Evolutionary conservation across 2,329 filamentous ascomycete species (phyloP).

Genomic region (Cytospora chrysosperma): DNA sequence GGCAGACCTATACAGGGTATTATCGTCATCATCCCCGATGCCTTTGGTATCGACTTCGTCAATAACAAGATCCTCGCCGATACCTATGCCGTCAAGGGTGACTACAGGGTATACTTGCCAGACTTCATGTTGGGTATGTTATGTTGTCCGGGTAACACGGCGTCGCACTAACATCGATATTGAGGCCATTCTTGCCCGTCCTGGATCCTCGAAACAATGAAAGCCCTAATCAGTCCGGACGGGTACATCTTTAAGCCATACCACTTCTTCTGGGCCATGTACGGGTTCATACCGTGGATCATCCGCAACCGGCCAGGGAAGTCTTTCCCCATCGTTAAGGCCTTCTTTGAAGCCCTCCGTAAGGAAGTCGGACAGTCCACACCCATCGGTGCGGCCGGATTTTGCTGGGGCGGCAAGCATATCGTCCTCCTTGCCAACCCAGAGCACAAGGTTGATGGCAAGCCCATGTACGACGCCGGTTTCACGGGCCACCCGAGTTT

Average conservation of each 20-base stretch:
- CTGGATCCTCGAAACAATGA: slow-evolving; percentile 33
- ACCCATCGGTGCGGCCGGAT: slow-evolving; percentile 54
- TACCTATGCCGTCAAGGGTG: slow-evolving; percentile 49
- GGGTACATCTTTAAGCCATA: slow-evolving; percentile 34
- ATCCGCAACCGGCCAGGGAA: slow-evolving; percentile 33
- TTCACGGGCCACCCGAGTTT: slow-evolving; percentile 55
- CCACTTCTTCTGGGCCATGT: slow-evolving; percentile 29
- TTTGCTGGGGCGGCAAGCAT: slow-evolving; percentile 64
- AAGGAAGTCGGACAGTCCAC: slow-evolving; percentile 33
- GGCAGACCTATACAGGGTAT: slow-evolving; percentile 42
- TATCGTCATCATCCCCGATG: slow-evolving; percentile 54
- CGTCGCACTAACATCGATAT: background rate
- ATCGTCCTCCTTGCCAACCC: slow-evolving; percentile 46
- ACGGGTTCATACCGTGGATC: slow-evolving; percentile 35
- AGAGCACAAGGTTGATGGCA: slow-evolving; percentile 29
- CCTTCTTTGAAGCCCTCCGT: slow-evolving; percentile 40
- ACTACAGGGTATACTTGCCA: slow-evolving; percentile 52
- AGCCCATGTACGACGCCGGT: slow-evolving; percentile 48
- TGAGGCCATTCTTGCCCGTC: slow-evolving; percentile 34
- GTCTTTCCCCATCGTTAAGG: slow-evolving; percentile 35
- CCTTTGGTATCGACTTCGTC: slow-evolving; percentile 54
- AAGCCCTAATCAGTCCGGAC: slow-evolving; percentile 27
- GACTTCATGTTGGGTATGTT: slow-evolving; percentile 50
- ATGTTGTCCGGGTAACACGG: background rate
- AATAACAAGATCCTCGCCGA: slow-evolving; percentile 56